Percentiles rank a stretch among this genome's conserved stretches.
Conservation (phyloP, 495 filamentous ascomycete genomes). For the Daldinia vernicosa region DNA sequence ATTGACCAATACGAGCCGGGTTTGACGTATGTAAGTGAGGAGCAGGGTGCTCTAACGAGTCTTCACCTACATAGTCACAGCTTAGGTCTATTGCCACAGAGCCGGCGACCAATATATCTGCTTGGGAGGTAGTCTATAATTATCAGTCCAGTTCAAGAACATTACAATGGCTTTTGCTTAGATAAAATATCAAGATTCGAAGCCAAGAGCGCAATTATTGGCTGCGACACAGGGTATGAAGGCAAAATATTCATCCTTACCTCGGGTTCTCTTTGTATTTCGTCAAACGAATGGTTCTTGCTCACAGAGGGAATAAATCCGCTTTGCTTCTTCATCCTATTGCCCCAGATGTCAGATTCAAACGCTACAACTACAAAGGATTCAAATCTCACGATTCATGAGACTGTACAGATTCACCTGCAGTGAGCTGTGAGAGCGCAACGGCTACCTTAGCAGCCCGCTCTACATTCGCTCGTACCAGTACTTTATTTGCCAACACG, state of each 20-base stretch:
- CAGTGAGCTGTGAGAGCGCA: conserved; percentile 70
- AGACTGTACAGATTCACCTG: conserved; percentile 21
- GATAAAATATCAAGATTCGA: background rate
- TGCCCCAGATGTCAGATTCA: conserved; percentile 33
- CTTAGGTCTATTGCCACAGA: conserved; percentile 87
- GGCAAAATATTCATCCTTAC: conserved; percentile 38
- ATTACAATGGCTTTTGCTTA: background rate
- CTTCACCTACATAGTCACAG: conserved; percentile 74
- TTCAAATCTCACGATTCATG: conserved; percentile 42
- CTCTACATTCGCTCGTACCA: conserved; percentile 82
- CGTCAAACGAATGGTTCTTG: conserved; percentile 21
- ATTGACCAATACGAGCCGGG: conserved; percentile 78
- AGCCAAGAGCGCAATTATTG: background rate
- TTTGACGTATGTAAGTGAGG: conserved; percentile 86
- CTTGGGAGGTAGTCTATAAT: conserved; percentile 38
- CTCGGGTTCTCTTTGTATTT: conserved; percentile 24
- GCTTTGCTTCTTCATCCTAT: conserved; percentile 35
- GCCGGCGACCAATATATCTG: conserved; percentile 85
- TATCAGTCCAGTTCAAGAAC: conserved; percentile 28
- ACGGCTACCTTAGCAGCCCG: conserved; percentile 81
- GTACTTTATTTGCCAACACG: conserved; percentile 75
- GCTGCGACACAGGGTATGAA: background rate
- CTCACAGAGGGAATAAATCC: conserved; percentile 14
- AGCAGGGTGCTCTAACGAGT: conserved; percentile 39
- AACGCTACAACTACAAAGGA: conserved; percentile 15